Evolutionary conservation across 352 stramenopile species (phyloP).

Genomic region (Phytophthora crassamura): DNA sequence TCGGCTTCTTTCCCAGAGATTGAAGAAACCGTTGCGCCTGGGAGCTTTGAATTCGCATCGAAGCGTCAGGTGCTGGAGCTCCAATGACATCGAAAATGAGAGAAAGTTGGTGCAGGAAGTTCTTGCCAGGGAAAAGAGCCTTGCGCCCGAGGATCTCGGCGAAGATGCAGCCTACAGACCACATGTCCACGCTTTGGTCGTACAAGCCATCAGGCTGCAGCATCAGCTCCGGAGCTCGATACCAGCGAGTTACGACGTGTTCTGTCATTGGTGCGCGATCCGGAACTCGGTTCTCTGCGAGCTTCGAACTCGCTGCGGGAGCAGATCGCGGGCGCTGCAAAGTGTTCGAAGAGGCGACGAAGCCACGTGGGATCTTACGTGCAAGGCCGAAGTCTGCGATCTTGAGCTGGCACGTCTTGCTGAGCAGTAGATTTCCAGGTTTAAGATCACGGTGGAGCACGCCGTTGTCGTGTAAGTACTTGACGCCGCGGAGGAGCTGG

Average conservation of each 20-base stretch:
- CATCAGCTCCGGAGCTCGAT: constrained; percentile 92
- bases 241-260: constrained; percentile 92
- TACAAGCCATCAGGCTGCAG: constrained; percentile 90
- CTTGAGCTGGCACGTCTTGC: constrained; percentile 81
- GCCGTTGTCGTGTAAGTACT: constrained; percentile 78
- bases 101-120: constrained; percentile 82
- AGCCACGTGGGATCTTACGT: constrained; percentile 52
- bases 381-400: constrained; percentile 84
- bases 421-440: constrained; percentile 82
- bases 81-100: constrained; percentile 84
- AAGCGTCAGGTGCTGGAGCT: constrained; percentile 52
- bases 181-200: constrained; percentile 92
- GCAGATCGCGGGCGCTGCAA: constrained; percentile 58
- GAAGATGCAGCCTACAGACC: constrained; percentile 88
- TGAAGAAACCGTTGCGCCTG: constrained; percentile 78
- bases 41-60: constrained; percentile 68
- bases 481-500: constrained; percentile 89
- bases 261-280: constrained; percentile 73
- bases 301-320: constrained; percentile 33
- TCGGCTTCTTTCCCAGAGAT: constrained; percentile 63
- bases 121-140: constrained; percentile 78
- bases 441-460: no score
- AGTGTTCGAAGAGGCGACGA: constrained; percentile 1
- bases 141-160: constrained; percentile 81
- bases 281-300: constrained; percentile 9